These are phyloP conservation scores for Lachnellula cervina DNA, from an alignment of 2,329 filamentous ascomycete genomes.

Conservation along the genomic window DNA sequence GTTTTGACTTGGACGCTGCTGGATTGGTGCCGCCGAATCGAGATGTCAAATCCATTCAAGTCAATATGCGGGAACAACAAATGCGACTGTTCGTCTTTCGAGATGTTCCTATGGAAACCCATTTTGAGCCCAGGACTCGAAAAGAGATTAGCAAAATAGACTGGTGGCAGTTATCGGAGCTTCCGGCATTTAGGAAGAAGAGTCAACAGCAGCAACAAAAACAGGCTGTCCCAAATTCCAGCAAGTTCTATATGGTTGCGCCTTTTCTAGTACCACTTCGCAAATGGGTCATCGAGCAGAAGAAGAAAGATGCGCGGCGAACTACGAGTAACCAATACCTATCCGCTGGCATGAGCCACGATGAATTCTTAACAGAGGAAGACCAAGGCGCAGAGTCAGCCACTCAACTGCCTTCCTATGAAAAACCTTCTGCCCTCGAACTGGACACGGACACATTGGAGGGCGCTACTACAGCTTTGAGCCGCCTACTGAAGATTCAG, in stretches of 20 bases:
- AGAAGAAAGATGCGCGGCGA: slow-evolving; percentile 60
- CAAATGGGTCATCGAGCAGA: slow-evolving; percentile 85
- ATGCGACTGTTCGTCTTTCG: slow-evolving; percentile 90
- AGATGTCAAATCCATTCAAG: slow-evolving; percentile 76
- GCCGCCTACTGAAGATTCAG: slow-evolving; percentile 51
- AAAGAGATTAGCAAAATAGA: slow-evolving; percentile 97
- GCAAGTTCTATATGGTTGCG: slow-evolving; percentile 97
- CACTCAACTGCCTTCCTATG: slow-evolving; percentile 4
- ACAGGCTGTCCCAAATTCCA: slow-evolving; percentile 59
- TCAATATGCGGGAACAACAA: slow-evolving; percentile 88
- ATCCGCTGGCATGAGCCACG: slow-evolving; percentile 41
- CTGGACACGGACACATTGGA: slow-evolving; percentile 39
- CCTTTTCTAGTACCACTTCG: slow-evolving; percentile 82
- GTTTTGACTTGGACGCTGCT: slow-evolving; percentile 72
- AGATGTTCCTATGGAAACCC: slow-evolving; percentile 77
- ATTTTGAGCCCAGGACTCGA: slow-evolving; percentile 83
- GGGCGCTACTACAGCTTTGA: slow-evolving; percentile 45
- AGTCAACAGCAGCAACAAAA: slow-evolving; percentile 52
- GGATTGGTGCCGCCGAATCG: slow-evolving; percentile 69
- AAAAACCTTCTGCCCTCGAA: slow-evolving; percentile 13
- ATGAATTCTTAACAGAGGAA: slow-evolving; percentile 59
- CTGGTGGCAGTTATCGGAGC: slow-evolving; percentile 87
- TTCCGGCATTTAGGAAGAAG: slow-evolving; percentile 71
- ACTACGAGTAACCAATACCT: slow-evolving; percentile 38
- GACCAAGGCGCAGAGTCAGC: slow-evolving; percentile 38